Percentiles rank a stretch among this genome's conserved stretches.
Conservation (phyloP, 345 rosid genomes). For the Jatropha curcas region DNA sequence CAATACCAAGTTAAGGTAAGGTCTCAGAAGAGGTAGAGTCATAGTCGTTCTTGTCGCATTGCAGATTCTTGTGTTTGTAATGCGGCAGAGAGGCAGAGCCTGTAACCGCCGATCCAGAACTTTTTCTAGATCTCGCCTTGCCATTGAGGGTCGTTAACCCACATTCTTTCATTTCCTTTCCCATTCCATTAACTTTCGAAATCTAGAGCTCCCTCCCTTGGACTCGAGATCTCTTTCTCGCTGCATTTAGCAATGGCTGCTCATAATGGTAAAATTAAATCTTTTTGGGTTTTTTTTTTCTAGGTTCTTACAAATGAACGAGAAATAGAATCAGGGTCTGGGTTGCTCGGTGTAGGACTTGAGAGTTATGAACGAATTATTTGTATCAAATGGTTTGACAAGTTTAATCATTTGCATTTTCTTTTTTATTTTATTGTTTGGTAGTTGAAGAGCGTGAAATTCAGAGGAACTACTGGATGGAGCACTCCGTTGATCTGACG, state of each 20-base stretch:
- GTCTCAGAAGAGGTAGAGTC: conserved; percentile 6
- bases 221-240: not conserved
- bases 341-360: not conserved
- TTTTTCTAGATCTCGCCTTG: conserved; percentile 67
- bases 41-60: not conserved
- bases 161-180: not conserved
- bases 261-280: conserved; percentile 34
- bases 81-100: conserved; percentile 74
- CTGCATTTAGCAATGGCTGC: conserved; percentile 43
- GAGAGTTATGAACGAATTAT: not conserved
- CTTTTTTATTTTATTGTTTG: conserved; percentile 3
- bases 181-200: not conserved
- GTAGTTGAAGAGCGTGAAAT: conserved; percentile 68
- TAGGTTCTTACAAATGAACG: not conserved
- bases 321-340: not conserved
- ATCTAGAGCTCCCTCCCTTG: not conserved
- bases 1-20: no score
- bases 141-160: conserved; percentile 62
- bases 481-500: conserved; percentile 66
- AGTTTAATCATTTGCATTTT: not conserved
- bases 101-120: conserved; percentile 71
- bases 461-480: conserved; percentile 87
- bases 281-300: not conserved
- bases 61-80: conserved; percentile 26
- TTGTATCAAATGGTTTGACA: not conserved